phyloP scores from a whole-genome alignment of 2,329 filamentous ascomycete genomes.

The Exutisphaerella laricina region DNA sequence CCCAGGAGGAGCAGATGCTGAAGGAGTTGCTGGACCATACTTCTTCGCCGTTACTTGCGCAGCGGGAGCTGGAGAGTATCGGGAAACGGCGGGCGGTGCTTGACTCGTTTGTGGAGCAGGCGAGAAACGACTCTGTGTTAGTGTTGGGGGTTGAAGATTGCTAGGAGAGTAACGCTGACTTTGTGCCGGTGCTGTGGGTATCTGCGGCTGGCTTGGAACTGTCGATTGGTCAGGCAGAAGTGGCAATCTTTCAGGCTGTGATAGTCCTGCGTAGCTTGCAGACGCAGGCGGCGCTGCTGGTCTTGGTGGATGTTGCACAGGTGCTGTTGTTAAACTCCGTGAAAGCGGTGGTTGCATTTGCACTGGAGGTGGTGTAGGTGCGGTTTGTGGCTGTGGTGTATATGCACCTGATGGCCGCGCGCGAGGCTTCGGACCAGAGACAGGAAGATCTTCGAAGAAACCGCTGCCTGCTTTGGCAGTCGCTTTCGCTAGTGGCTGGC shows the following conservation, averaged over 20 bases:
- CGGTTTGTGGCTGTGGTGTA: conserved; percentile 22
- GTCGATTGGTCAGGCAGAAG: conserved; percentile 37
- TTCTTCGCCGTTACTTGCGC: conserved; percentile 35
- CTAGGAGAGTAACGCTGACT: conserved; percentile 25
- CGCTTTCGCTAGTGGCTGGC: conserved; percentile 14
- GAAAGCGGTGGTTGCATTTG: conserved; percentile 14
- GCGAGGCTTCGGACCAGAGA: conserved; percentile 37
- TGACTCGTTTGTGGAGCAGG: conserved; percentile 33
- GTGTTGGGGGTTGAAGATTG: conserved; percentile 19
- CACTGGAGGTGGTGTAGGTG: conserved; percentile 10
- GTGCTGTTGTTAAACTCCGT: conserved; percentile 13
- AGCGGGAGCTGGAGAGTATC: conserved; percentile 56
- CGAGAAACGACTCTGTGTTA: conserved; percentile 20
- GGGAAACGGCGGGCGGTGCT: conserved; percentile 33
- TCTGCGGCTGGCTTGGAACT: conserved; percentile 14
- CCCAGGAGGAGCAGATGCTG: conserved; percentile 25
- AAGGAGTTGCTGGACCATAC: conserved; percentile 36
- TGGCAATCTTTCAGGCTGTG: conserved; percentile 39
- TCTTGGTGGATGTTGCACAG: conserved; percentile 16
- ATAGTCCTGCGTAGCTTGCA: conserved; percentile 27
- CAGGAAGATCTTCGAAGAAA: conserved; percentile 47
- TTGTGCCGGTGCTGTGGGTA: conserved; percentile 13
- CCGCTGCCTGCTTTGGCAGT: conserved; percentile 33
- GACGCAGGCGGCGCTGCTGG: conserved; percentile 22
- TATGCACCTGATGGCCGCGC: conserved; percentile 26